A percentile compares a stretch with the other conserved stretches of the same genome.
phyloP scores from a whole-genome alignment of 306 rosid genomes.

The Malus sieversii region DNA sequence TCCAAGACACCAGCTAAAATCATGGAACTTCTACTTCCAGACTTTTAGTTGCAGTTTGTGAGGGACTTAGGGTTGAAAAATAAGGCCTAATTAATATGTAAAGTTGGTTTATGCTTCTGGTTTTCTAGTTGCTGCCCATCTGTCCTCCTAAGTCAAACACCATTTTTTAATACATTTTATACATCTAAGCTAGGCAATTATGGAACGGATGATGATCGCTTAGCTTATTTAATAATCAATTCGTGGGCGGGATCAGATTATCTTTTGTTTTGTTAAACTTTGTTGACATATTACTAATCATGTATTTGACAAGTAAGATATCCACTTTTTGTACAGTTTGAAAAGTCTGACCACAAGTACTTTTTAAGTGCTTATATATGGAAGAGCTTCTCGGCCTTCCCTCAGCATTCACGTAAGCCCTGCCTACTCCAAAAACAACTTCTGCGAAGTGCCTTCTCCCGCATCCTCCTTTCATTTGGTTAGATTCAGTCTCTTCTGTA shows the following conservation, averaged over 20 bases:
- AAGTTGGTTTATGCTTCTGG: conserved; percentile 5
- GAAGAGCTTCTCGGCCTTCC: conserved; percentile 16
- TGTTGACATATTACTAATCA: not conserved
- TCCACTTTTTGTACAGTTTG: conserved; percentile 34
- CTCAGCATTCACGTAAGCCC: conserved; percentile 21
- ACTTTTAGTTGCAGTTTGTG: conserved; percentile 13
- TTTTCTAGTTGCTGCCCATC: conserved; percentile 16
- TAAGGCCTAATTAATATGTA: not conserved
- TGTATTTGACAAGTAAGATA: conserved; percentile 19
- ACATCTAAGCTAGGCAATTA: not conserved
- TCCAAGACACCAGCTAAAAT: not conserved
- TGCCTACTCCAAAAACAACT: conserved; percentile 6
- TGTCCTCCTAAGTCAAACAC: conserved; percentile 25
- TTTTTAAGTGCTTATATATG: conserved; percentile 31
- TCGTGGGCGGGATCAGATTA: conserved; percentile 9
- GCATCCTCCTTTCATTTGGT: conserved; percentile 30
- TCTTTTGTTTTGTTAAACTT: not conserved
- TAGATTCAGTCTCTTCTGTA: conserved; percentile 16
- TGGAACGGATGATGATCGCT: conserved; percentile 10
- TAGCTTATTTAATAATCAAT: conserved; percentile 17
- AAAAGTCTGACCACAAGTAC: conserved; percentile 44
- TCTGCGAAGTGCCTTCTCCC: conserved; percentile 12
- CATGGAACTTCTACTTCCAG: not conserved
- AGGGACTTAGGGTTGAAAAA: conserved; percentile 7
- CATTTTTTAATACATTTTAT: not conserved